Evolutionary conservation across 805 yeast genomes (phyloP), one percentile per base, ranked within the genome.

Genomic region (Zygosaccharomyces bisporus): DNA sequence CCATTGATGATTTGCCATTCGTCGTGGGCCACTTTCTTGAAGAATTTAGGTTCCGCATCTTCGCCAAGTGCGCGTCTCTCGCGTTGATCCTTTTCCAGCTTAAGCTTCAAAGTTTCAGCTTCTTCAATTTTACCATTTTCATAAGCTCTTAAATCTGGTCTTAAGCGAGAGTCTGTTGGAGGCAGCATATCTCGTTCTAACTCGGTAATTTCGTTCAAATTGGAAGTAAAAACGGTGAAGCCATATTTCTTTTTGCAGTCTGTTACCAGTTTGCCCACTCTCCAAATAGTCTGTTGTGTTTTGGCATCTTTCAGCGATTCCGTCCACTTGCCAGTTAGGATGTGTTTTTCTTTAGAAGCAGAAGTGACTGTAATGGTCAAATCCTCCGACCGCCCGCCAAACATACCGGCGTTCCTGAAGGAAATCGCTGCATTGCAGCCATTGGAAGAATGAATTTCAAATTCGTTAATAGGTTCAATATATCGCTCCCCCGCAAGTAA

Each of bases 401-500:
- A 79, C 66, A 93, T 90, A 76, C 93, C 81, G 18, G 89, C 84
- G 36, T 80, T 73, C 47, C 87, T 83, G 69, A 86, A 93, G 41
- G 78, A 83, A 14, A 86, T 80, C 2, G 75, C 72, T 0, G 95
- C 86, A 49, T 72, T 77, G 32, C 74, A 71, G 0, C 95, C 95
- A n/a, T 69, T 70, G 2, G 87, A 77, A 2, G 89, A 78, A 36
- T 76, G 74, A 2, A 93, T 72, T 0, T 82, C 78, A 48, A 87
- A 72, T 2, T 80, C 65, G 13, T 86, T 81, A 2, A 75, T 71
- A 1, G 99, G 99, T 60, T 93, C 99, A 10, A 87, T 73, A 63
- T 90, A 93, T 62, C 88, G 85, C 57, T 93, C 99, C 19, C 99
- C 98, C 1, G 97, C 96, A 56, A 93, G 80, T 37, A 93, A 74